A percentile compares a stretch with the other conserved stretches of the same genome.
Conservation (phyloP, 75 land plant species). For the Cupressus sempervirens region DNA sequence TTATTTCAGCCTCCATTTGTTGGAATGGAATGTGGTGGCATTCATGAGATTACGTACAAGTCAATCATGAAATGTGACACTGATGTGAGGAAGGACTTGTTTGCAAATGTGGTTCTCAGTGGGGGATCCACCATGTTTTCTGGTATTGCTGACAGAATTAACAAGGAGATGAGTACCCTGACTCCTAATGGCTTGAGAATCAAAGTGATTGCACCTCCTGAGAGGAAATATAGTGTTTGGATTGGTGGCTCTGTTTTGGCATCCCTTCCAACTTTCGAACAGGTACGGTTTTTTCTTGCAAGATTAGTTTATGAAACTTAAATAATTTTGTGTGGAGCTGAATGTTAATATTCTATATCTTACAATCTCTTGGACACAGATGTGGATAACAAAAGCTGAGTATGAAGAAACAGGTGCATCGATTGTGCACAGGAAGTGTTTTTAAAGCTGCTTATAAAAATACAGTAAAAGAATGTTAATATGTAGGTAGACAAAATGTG, state of each 20-base stretch:
- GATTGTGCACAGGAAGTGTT: conserved; percentile 29
- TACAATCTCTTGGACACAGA: background rate
- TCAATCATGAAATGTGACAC: conserved; percentile 13
- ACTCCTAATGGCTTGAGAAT: too few relatives aligned
- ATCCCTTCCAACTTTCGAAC: conserved; percentile 17
- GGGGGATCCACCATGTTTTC: conserved; percentile 25
- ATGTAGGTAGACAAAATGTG: too few relatives aligned
- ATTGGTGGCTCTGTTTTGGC: too few relatives aligned
- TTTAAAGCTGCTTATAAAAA: background rate
- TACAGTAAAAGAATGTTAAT: too few relatives aligned
- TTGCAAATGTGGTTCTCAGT: conserved; percentile 23
- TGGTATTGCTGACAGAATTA: too few relatives aligned
- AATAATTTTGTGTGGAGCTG: background rate
- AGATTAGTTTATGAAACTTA: background rate
- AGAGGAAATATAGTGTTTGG: too few relatives aligned
- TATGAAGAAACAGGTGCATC: conserved; percentile 27
- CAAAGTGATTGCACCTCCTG: too few relatives aligned
- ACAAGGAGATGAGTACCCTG: too few relatives aligned
- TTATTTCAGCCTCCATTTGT: conserved; percentile 23
- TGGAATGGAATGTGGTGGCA: conserved; percentile 29
- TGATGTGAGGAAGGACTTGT: conserved; percentile 29
- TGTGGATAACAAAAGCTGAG: conserved; percentile 4
- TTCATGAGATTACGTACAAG: conserved; percentile 14
- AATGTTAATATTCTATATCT: background rate
- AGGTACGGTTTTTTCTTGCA: background rate